Conservation (phyloP, 2,329 filamentous ascomycete genomes). For the Triangularia setosa region DNA sequence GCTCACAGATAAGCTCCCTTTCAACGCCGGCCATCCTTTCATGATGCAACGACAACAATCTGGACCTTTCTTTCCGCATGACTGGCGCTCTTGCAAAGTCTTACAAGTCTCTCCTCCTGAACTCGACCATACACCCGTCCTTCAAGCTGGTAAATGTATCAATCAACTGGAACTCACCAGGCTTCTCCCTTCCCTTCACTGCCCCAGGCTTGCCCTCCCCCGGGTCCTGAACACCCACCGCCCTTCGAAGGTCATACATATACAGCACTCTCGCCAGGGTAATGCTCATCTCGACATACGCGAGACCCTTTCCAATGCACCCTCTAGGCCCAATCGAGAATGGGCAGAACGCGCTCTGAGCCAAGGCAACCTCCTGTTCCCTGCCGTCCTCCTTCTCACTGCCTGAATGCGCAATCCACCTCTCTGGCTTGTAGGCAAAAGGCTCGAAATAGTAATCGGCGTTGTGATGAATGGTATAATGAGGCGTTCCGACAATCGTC, state of each 20-base stretch:
- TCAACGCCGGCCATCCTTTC: background rate
- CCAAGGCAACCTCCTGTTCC: slow-evolving; percentile 49
- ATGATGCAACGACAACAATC: background rate
- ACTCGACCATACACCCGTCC: slow-evolving; percentile 66
- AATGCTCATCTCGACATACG: slow-evolving; percentile 63
- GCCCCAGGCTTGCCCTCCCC: slow-evolving; percentile 43
- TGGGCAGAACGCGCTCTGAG: slow-evolving; percentile 69
- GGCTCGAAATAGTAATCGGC: slow-evolving; percentile 57
- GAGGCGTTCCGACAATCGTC: slow-evolving; percentile 60
- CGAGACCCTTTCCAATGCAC: slow-evolving; percentile 68
- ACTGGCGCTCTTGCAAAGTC: background rate
- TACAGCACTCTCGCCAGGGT: slow-evolving; percentile 59
- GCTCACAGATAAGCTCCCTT: background rate
- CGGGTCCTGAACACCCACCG: slow-evolving; percentile 46
- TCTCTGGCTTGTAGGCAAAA: slow-evolving; percentile 58
- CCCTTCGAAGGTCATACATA: slow-evolving; percentile 56
- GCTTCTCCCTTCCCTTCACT: slow-evolving; percentile 53
- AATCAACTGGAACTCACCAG: slow-evolving; percentile 62
- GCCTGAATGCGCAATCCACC: slow-evolving; percentile 53
- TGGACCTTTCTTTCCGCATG: background rate
- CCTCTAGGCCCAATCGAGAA: slow-evolving; percentile 67
- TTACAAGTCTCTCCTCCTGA: slow-evolving; percentile 35
- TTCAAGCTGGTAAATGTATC: slow-evolving; percentile 74
- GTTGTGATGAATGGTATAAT: slow-evolving; percentile 68
- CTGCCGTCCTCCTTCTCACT: slow-evolving; percentile 33